Base-by-base conservation (phyloP, 2,329 filamentous ascomycete species). In the Colletotrichum costaricense region DNA sequence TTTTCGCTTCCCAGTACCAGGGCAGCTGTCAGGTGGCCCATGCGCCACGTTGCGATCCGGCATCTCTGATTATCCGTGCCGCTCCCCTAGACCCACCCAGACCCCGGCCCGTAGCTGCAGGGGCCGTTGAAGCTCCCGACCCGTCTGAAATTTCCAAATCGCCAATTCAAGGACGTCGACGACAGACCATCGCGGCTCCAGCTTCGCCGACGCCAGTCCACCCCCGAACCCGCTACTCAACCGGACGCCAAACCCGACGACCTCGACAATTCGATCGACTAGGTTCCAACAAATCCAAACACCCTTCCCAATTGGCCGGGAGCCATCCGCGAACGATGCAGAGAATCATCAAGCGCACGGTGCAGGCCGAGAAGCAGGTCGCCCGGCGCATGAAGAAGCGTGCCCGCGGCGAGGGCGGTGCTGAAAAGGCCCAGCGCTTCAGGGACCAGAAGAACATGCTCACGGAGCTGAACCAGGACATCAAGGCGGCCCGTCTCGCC, bases 341-440 rank as follows among this genome's bases (percentile, higher is more conserved):
- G 84, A 93, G 92, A 83, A 86, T 94, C 75, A 86, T 92, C 75
- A 90, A 90, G 78, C 90, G 92, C 77, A 91, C 92, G 67, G 85
- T 88, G 69, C 87, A 92, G 81, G 92, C 92, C 76, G 88, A 93
- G 83, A 90, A 89, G 81, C 91, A 93, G 84, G 89, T 87, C 68
- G 81, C 83, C 72, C 88, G 88, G 67, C 86, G 86, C 66, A 80
- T 79, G 46, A 84, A 86, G 74, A 83, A 87, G 74, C 82, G 86
- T 72, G 75, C 77, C 54, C 77, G 84, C 62, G 80, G 78, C 55
- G 73, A 78, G 38, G 75, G 77, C 64, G 78, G 77, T 72, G 72
- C 77, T 72, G 76, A 79, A 60, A 76, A 80, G 46, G 79, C 78
- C 68, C 80, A 79, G 69, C 79, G 81, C 74, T 59, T 67, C 63